These are phyloP conservation scores for Leucosporidium creatinivorum DNA, from an alignment of 768 basidiomycete genomes.

Conservation along the genomic window DNA sequence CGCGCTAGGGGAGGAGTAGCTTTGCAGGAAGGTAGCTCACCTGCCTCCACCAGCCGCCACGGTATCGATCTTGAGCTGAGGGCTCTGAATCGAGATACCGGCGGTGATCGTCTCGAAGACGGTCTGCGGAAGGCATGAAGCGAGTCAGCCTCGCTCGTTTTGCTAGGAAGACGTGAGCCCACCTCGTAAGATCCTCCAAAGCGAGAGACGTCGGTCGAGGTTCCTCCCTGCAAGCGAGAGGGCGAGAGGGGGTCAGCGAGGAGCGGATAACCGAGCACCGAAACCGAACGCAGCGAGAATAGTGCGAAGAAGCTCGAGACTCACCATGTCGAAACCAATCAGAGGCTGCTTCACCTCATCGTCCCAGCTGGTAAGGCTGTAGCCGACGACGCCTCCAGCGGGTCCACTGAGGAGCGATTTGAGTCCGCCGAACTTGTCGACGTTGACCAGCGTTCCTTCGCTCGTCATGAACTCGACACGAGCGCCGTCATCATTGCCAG, in stretches of 20 bases:
- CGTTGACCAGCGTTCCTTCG: conserved; percentile 76
- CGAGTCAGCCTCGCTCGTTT: background rate
- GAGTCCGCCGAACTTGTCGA: conserved; percentile 79
- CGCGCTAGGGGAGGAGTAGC: too few species aligned
- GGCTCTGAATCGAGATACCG: conserved; percentile 87
- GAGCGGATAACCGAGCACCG: too few species aligned
- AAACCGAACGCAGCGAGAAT: too few species aligned
- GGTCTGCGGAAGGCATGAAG: conserved; percentile 44
- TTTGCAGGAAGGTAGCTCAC: conserved; percentile 49
- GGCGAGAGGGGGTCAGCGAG: background rate
- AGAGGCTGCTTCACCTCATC: too few species aligned
- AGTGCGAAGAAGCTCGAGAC: too few species aligned
- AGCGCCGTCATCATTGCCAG: conserved; percentile 40
- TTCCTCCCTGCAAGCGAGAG: conserved; percentile 56
- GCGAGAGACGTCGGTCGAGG: conserved; percentile 89
- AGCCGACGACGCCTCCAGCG: conserved; percentile 93
- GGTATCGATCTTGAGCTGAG: conserved; percentile 81
- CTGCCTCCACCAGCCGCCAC: conserved; percentile 94
- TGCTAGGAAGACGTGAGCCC: background rate
- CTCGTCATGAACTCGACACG: conserved; percentile 94
- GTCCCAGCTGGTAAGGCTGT: conserved; percentile 79
- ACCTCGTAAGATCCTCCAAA: conserved; percentile 79
- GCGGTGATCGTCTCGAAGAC: conserved; percentile 95
- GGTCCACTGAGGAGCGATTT: conserved; percentile 53
- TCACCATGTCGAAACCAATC: too few species aligned